Evolutionary conservation across 2,329 filamentous ascomycete genomes (phyloP).

Genomic region (Alternaria angustiovoidea): DNA sequence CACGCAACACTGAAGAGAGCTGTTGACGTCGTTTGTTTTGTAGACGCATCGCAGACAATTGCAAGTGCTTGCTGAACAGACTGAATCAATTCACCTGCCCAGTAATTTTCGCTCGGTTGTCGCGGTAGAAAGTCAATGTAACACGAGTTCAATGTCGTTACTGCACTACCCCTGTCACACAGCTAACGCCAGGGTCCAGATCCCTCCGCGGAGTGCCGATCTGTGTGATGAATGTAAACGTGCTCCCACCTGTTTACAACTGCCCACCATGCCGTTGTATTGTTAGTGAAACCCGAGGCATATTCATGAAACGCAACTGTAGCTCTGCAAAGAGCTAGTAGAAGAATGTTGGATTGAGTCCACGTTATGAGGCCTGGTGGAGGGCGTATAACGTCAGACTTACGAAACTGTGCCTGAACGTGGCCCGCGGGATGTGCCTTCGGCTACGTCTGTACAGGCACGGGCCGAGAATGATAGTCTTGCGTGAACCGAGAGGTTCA

Average conservation of each 20-base stretch:
- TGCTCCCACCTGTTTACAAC: neutral
- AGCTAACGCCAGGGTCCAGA: constrained; percentile 2
- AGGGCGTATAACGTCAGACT: neutral
- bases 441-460: neutral
- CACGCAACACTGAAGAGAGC: neutral
- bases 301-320: neutral
- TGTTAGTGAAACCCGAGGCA: neutral
- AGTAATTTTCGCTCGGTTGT: neutral
- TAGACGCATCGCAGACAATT: neutral
- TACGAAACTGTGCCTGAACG: neutral
- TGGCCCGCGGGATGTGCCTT: neutral
- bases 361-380: too few relatives aligned
- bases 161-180: neutral
- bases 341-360: neutral
- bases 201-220: constrained; percentile 2
- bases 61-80: neutral
- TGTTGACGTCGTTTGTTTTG: neutral
- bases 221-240: constrained; percentile 2
- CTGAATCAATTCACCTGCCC: neutral
- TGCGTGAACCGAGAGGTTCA: neutral
- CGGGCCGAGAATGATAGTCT: neutral
- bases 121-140: neutral
- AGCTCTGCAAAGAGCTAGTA: neutral
- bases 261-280: neutral
- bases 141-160: neutral